These are phyloP conservation scores for Neonectria magnoliae DNA, from an alignment of 2,329 filamentous ascomycete genomes.

Conservation along the genomic window DNA sequence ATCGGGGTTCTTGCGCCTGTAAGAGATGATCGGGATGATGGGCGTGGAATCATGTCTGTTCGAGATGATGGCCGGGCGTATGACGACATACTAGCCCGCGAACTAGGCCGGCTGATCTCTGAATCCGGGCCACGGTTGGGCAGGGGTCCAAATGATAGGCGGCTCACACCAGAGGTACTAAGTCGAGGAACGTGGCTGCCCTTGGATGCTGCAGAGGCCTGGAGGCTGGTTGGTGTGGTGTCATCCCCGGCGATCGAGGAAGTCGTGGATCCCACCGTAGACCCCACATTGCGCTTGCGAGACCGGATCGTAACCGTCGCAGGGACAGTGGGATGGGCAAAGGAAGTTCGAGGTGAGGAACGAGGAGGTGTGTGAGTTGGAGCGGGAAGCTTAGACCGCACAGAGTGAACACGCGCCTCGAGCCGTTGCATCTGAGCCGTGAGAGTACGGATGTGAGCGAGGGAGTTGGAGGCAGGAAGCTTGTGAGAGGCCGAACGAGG, in stretches of 20 bases:
- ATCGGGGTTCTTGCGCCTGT: constrained; percentile 71
- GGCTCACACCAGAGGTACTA: constrained; percentile 70
- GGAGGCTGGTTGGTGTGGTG: constrained; percentile 57
- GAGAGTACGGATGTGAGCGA: constrained; percentile 91
- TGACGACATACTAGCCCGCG: constrained; percentile 72
- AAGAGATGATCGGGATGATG: constrained; percentile 72
- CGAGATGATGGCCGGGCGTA: constrained; percentile 65
- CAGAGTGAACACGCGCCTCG: constrained; percentile 91
- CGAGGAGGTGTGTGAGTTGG: constrained; percentile 81
- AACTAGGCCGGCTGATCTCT: constrained; percentile 71
- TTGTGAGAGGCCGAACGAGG: constrained; percentile 62
- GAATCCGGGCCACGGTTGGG: constrained; percentile 64
- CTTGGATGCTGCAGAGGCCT: constrained; percentile 50
- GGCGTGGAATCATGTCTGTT: constrained; percentile 66
- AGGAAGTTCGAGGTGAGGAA: constrained; percentile 73
- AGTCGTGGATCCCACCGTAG: constrained; percentile 63
- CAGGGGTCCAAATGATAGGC: constrained; percentile 71
- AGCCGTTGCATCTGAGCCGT: constrained; percentile 98
- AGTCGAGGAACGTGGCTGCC: constrained; percentile 66
- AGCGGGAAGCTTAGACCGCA: constrained; percentile 88
- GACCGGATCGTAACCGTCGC: constrained; percentile 72
- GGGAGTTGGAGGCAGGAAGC: constrained; percentile 72
- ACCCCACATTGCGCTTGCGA: constrained; percentile 73
- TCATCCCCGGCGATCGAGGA: constrained; percentile 64
- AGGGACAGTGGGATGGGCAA: constrained; percentile 57